Base-by-base conservation (phyloP, 768 basidiomycete species). In the Roridomyces roridus region DNA sequence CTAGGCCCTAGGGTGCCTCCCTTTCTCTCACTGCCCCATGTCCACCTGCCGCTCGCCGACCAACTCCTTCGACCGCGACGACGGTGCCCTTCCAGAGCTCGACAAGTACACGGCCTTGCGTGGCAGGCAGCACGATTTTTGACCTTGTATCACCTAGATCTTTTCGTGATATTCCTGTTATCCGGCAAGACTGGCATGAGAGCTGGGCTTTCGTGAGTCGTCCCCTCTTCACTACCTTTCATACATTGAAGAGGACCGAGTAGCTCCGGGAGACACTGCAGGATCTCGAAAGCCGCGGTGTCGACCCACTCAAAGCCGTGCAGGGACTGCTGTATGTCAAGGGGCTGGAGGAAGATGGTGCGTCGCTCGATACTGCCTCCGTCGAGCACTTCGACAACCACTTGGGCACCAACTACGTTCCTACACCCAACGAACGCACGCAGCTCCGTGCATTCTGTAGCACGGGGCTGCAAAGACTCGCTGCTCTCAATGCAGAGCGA, bases 371-470 rank as follows among this genome's bases (percentile, higher is more conserved):
- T n/a, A 28, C 6, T 0, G 36, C 36, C 24, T 29, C 51, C 17
- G 36, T 53, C 10, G 36, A 5, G 11, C 25, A 46, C 3, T 34
- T 53, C n/a, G 15, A 46, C 2, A 18, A 26, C 4, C 46, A 9
- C 15, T 46, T 55, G 6, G 46, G 41, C 12, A 55, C 54, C 12
- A 55, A 55, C 34, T 55, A 55, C 31, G 46, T 49, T 7, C 41
- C 54, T 3, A 15, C 54, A 15, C 21, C 6, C 5, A 3, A 14
- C 12, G 54, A 55, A 20, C 54, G 41, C 0, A 35, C 8, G 14
- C 3, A 15, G 6, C n/a, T 55, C 54, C 17, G 42, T 15, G 21
- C 31, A 1, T 55, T 43, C 40, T 29, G 46, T 14, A n/a, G 15
- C 18, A n/a, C 3, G 23, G 35, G 41, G 12, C 24, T 10, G 7